Base-by-base conservation (phyloP, 2,329 filamentous ascomycete species). In the Colletotrichum nymphaeae region DNA sequence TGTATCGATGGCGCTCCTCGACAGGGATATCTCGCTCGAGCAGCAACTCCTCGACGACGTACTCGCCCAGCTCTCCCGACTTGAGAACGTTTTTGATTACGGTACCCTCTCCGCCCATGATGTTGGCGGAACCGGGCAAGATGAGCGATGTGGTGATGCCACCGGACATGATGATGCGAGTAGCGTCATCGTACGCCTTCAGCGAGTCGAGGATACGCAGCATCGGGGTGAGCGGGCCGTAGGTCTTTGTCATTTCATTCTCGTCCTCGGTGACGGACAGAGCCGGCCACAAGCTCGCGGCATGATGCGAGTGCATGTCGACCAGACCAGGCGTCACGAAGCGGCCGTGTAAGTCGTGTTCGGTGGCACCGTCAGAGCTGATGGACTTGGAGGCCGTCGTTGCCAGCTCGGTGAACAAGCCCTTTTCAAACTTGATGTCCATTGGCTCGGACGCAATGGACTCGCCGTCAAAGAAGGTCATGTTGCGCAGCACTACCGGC, bases 131-230 rank as follows among this genome's bases (percentile, higher is more conserved):
- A 5, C 85, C 85, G 1, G 85, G 84, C 26, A 86, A 77, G 46
- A 86, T 79, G n/a, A 87, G 80, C n/a, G 84, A 85, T 3, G 83
- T 82, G 1, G 84, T 86, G 24, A 86, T 80, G 28, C 85, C 85
- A 9, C 85, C 85, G 5, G 84, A 85, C 9, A 83, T 81, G 70
- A 86, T 82, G 24, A 84, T 76, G 6, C 63, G 76, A 3, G 81
- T 82, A 12, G 79, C 83, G 24, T 74, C 70, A 73, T 86, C 85
- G 67, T 85, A 83, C 0, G 83, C 78, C 77, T 86, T 86, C 42
- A 87, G 78, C 12, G 78, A 80, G 74, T 86, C 84, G 11, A 83
- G 72, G 26, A 81, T 79, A 24, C 83, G 80, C 49, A 84, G 77
- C 67, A 82, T 82, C 0, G 84, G 82, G 9, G 83, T 85, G 1